Percentiles rank a stretch among this genome's conserved stretches.
Conservation (phyloP, 164 flowering plant genomes). For the Umbellularia californica region DNA sequence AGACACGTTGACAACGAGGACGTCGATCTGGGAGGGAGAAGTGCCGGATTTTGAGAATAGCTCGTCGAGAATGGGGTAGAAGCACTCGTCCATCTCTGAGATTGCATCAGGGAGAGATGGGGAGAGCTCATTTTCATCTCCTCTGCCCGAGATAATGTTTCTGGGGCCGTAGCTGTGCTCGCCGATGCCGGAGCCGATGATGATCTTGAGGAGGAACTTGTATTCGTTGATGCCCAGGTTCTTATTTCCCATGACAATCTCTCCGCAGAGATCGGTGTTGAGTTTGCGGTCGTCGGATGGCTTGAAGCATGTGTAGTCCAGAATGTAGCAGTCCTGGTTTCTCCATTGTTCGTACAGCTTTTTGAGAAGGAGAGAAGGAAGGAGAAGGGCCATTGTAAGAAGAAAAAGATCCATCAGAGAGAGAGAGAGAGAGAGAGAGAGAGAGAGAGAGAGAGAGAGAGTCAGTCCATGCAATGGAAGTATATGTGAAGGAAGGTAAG, state of each 20-base stretch:
- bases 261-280: slow-evolving; percentile 20
- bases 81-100: slow-evolving; percentile 57
- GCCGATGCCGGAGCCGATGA: slow-evolving; percentile 12
- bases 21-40: slow-evolving; percentile 50
- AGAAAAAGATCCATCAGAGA: slow-evolving; percentile 2
- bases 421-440: not conserved
- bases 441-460: slow-evolving; percentile 8
- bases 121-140: not conserved
- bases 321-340: slow-evolving; percentile 20
- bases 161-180: slow-evolving; percentile 22
- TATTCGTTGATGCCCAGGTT: slow-evolving; percentile 17
- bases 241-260: slow-evolving; percentile 21
- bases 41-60: slow-evolving; percentile 41
- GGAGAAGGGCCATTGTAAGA: not conserved
- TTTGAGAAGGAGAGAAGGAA: slow-evolving; percentile 9
- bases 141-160: slow-evolving; percentile 5
- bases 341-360: slow-evolving; percentile 6
- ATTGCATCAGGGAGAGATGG: slow-evolving; percentile 9
- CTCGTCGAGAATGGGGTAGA: slow-evolving; percentile 45
- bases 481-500: too few species aligned
- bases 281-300: slow-evolving; percentile 25
- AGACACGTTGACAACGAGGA: slow-evolving; percentile 64
- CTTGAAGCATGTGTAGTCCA: slow-evolving; percentile 22
- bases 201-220: slow-evolving; percentile 21
- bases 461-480: not conserved